A percentile compares a stretch with the other conserved stretches of the same genome.
phyloP scores from a whole-genome alignment of 352 stramenopile genomes.

The Globisporangium acanthophoron region DNA sequence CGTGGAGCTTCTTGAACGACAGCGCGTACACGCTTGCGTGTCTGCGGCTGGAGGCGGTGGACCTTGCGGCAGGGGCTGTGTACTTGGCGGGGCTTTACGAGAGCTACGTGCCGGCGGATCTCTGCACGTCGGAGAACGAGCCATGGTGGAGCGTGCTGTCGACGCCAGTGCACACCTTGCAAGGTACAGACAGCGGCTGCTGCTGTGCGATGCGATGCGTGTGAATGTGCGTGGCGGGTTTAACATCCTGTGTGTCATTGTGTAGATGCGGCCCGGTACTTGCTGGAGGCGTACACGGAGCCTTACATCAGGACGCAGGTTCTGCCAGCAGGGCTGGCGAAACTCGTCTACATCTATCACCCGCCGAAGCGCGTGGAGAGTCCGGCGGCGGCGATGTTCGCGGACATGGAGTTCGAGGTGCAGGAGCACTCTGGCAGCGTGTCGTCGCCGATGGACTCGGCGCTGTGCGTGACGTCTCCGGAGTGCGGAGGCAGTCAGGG shows the following conservation, averaged over 20 bases:
- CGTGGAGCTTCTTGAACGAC: conserved; percentile 89
- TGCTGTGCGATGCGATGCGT: not conserved
- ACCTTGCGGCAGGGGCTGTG: conserved; percentile 74
- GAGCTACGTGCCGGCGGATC: conserved; percentile 59
- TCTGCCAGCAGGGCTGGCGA: conserved; percentile 60
- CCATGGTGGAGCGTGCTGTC: conserved; percentile 71
- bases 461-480: conserved; percentile 65
- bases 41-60: conserved; percentile 58
- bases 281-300: conserved; percentile 71
- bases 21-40: conserved; percentile 83
- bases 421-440: conserved; percentile 31
- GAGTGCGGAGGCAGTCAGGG: conserved; percentile 68
- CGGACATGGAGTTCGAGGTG: conserved; percentile 38
- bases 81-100: conserved; percentile 83
- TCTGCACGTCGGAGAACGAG: conserved; percentile 47
- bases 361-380: conserved; percentile 51
- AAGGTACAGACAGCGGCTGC: conserved; percentile 50
- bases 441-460: conserved; percentile 58
- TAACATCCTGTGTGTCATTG: conserved; percentile 48
- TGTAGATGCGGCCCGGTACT: conserved; percentile 74
- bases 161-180: conserved; percentile 65
- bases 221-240: conserved; percentile 31
- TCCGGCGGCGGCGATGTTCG: conserved; percentile 28
- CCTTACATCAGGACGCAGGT: conserved; percentile 77
- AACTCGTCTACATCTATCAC: conserved; percentile 73